Evolutionary conservation across 2,329 filamentous ascomycete species (phyloP), one percentile per base, ranked within the genome.

Genomic region (Catunica adiposa): DNA sequence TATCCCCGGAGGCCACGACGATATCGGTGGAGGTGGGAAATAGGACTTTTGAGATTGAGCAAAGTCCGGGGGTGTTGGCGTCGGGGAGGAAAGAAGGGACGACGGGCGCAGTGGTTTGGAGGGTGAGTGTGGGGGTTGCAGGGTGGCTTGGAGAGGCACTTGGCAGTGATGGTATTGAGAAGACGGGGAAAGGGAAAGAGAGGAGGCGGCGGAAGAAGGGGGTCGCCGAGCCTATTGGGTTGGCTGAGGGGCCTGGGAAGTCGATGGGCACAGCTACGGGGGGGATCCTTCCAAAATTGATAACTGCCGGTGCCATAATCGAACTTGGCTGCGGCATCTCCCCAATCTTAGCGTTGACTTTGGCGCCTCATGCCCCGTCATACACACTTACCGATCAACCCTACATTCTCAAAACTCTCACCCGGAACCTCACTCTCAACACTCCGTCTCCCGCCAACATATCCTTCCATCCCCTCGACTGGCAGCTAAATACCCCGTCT

Each of bases 321-420:
- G 92, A 97, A 65, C 78, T 98, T 4, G 92, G 92, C 46, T 89
- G 87, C 66, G 92, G 92, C 55, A 84, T 94, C 56, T 86, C 89
- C 0, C 87, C 84, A 17, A 73, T 97, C 37, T 78, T 89, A 34
- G 87, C 84, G 2, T 71, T 92, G 38, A 71, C 79, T 5, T 68
- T 95, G 11, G 54, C 40, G 2, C 76, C 78, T 1, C 70, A 70
- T 2, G 74, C 94, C 17, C 61, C 66, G 22, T 72, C 72, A 58
- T 94, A 92, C 65, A 73, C 89, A 47, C 80, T 92, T 48, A 95
- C 89, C 0, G 92, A 98, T 66, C 90, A 96, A 67, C 69, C 79
- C 47, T 97, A 97, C 67, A 85, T 94, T 1, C 75, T 85, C 58
- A 83, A 80, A 59, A 69, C 90, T 0, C 71, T 95, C n/a, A 34